Percentiles rank a stretch among this genome's conserved stretches.
Evolutionary conservation across 805 yeast genomes (phyloP).

Genomic region (Kluyveromyces aestuarii): DNA sequence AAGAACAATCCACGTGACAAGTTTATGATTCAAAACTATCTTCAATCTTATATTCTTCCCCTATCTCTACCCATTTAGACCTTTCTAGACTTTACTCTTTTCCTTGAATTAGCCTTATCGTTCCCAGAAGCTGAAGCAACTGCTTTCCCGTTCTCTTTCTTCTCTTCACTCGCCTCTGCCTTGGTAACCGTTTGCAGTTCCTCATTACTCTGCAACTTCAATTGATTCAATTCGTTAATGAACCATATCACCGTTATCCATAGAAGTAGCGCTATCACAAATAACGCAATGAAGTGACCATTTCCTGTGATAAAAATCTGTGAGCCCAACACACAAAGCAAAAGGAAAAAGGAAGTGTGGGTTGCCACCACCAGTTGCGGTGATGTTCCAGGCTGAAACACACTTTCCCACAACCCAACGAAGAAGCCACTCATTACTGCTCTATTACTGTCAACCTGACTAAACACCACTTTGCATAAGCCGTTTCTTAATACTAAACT

Average conservation of each 20-base stretch:
- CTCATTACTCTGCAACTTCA: constrained; percentile 25
- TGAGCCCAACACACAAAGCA: constrained; percentile 40
- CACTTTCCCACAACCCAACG: constrained; percentile 75
- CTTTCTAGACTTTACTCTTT: too few relatives aligned
- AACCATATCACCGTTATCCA: constrained; percentile 90
- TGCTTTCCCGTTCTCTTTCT: not conserved
- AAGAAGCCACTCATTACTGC: constrained; percentile 16
- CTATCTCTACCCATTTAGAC: too few relatives aligned
- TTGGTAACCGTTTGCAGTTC: constrained; percentile 19
- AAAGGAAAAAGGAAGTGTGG: constrained; percentile 69
- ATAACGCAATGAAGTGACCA: constrained; percentile 54
- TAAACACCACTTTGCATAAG: not conserved
- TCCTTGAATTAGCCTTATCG: not conserved
- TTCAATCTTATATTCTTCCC: too few relatives aligned
- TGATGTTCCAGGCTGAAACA: constrained; percentile 87
- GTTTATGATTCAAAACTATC: too few relatives aligned
- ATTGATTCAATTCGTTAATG: constrained; percentile 50
- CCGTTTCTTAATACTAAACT: not conserved
- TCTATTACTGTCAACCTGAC: not conserved
- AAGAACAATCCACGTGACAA: too few relatives aligned
- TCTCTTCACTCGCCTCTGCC: not conserved
- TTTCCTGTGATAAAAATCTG: constrained; percentile 51
- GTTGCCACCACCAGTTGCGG: constrained; percentile 88
- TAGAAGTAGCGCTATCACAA: constrained; percentile 49
- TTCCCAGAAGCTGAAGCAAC: not conserved